phyloP scores from a whole-genome alignment of 2,329 filamentous ascomycete genomes.

The Phialemoniopsis sp. region DNA sequence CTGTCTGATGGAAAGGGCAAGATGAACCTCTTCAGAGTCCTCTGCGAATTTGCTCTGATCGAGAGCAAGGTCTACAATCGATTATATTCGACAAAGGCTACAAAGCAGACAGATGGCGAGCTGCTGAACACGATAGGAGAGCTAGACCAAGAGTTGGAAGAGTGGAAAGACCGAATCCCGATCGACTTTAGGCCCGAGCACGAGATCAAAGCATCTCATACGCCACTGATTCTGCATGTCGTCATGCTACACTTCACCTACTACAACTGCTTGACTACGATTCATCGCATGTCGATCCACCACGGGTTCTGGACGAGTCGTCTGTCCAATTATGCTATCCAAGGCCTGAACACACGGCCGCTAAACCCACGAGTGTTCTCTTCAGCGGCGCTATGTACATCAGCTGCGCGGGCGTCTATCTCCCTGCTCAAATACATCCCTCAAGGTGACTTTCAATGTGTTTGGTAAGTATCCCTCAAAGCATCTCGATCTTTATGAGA shows the following conservation, averaged over 20 bases:
- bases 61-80: conserved; percentile 92
- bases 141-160: conserved; percentile 81
- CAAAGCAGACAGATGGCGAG: conserved; percentile 88
- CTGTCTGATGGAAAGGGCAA: conserved; percentile 85
- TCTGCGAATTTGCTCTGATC: conserved; percentile 88
- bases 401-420: conserved; percentile 88
- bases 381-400: conserved; percentile 87
- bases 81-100: conserved; percentile 87
- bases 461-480: conserved; percentile 64
- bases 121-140: conserved; percentile 94
- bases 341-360: conserved; percentile 85
- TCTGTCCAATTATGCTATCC: conserved; percentile 90
- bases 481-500: too few species aligned
- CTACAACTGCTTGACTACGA: conserved; percentile 96
- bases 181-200: conserved; percentile 96
- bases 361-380: conserved; percentile 93
- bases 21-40: conserved; percentile 89
- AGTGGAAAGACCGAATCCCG: conserved; percentile 95
- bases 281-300: conserved; percentile 97
- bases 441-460: conserved; percentile 88
- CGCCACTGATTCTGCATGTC: conserved; percentile 88
- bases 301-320: conserved; percentile 98
- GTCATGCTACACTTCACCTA: conserved; percentile 95
- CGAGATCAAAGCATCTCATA: conserved; percentile 90
- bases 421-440: conserved; percentile 94